phyloP scores from a whole-genome alignment of 345 rosid genomes.

The Corchorus olitorius region DNA sequence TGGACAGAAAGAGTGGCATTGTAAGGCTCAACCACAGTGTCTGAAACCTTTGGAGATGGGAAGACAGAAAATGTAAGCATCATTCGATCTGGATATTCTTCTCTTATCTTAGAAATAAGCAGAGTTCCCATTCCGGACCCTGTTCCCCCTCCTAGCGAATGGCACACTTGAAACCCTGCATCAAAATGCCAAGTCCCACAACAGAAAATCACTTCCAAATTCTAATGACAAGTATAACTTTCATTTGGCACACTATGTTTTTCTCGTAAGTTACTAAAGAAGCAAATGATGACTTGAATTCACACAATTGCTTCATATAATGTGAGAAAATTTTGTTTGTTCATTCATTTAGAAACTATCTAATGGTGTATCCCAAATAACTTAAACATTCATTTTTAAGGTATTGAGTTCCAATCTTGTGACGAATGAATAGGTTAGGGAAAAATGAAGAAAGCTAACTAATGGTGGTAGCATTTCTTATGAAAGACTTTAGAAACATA shows the following conservation, averaged over 20 bases:
- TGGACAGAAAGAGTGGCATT: constrained; percentile 43
- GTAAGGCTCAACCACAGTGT: constrained; percentile 42
- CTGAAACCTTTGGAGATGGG: constrained; percentile 44
- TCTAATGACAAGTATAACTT: background rate
- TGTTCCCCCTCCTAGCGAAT: constrained; percentile 40
- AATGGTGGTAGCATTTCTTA: background rate
- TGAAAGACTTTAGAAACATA: no score
- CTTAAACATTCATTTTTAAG: no score
- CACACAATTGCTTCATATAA: background rate
- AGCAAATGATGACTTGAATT: background rate
- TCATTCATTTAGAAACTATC: no score
- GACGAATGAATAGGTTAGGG: no score
- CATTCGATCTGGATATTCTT: constrained; percentile 39
- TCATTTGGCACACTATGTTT: background rate
- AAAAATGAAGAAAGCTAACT: no score
- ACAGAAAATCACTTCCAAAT: background rate
- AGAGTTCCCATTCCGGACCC: constrained; percentile 42
- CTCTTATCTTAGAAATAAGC: constrained; percentile 39
- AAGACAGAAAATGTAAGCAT: constrained; percentile 40
- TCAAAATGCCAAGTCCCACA: background rate
- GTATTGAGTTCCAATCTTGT: no score
- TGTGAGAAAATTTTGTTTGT: background rate
- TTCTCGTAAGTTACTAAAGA: background rate
- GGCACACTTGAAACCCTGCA: constrained; percentile 38
- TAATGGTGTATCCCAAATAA: no score